These are phyloP conservation scores for Malus domestica DNA, from an alignment of 306 rosid species.

Conservation along the genomic window ASM211411v1 NC_041790.1:9937001-9937500, in stretches of 20 bases:
- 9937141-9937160: neutral
- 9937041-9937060: neutral
- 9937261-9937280: constrained; percentile 1
- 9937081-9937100: neutral
- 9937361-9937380: no score
- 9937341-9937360: no score
- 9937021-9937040: neutral
- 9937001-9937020: no score
- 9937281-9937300: neutral
- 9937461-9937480: no score
- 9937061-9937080: neutral
- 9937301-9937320: no score
- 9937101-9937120: no score
- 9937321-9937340: no score
- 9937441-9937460: no score
- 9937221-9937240: neutral
- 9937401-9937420: no score
- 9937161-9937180: constrained; percentile 1
- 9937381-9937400: no score
- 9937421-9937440: no score
- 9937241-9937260: neutral
- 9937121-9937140: neutral
- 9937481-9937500: no score
- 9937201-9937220: neutral
- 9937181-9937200: neutral